A percentile compares a stretch with the other conserved stretches of the same genome.
Evolutionary conservation across 192 early-diverging fungal genomes (phyloP).

Genomic region (Cetraspora pellucida): DNA sequence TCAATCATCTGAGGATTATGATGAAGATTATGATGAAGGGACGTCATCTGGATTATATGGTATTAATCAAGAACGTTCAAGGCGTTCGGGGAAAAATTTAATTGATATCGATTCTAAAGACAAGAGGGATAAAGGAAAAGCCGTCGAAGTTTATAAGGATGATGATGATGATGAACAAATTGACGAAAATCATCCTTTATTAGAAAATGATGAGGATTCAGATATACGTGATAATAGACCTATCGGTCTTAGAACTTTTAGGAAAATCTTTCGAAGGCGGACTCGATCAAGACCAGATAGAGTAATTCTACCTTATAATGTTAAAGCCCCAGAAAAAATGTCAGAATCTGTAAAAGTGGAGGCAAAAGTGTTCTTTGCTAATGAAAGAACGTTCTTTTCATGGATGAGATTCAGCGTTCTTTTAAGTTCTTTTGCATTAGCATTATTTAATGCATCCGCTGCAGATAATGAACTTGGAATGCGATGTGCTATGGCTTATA

Average conservation of each 20-base stretch:
- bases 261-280: background rate
- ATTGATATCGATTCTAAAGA: constrained; percentile 3
- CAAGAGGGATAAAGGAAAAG: constrained; percentile 29
- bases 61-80: background rate
- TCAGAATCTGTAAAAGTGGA: constrained; percentile 68
- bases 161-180: constrained; percentile 7
- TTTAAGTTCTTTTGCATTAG: constrained; percentile 68
- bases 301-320: constrained; percentile 41
- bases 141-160: background rate
- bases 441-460: constrained; percentile 78
- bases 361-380: constrained; percentile 86
- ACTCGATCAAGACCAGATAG: constrained; percentile 1
- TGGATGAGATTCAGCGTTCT: constrained; percentile 82
- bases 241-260: constrained; percentile 3
- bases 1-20: background rate
- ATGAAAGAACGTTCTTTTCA: constrained; percentile 82
- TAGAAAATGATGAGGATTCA: background rate
- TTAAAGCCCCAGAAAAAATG: constrained; percentile 49
- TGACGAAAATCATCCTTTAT: constrained; percentile 1
- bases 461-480: constrained; percentile 65
- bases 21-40: background rate
- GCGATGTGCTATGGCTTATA: constrained; percentile 71
- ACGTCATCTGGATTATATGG: background rate
- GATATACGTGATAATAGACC: background rate
- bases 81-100: background rate